These are phyloP conservation scores for Kodamaea kaohsiungensis DNA, from an alignment of 805 yeast genomes.

Conservation along the genomic window DNA sequence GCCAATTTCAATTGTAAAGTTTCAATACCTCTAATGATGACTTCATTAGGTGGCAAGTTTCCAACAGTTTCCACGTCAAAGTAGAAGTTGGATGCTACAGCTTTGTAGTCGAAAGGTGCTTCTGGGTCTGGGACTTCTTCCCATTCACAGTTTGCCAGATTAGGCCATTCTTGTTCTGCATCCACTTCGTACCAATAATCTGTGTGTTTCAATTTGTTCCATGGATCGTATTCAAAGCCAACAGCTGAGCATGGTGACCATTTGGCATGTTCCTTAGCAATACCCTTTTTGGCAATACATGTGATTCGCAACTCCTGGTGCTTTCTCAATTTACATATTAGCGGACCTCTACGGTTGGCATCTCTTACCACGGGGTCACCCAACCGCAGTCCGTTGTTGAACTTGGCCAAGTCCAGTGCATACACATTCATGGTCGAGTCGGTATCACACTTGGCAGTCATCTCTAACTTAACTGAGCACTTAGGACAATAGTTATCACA, in stretches of 20 bases:
- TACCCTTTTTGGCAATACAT: conserved; percentile 97
- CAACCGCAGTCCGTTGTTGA: conserved; percentile 46
- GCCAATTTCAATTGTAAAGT: conserved; percentile 91
- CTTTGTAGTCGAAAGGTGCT: conserved; percentile 81
- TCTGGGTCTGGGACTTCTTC: conserved; percentile 93
- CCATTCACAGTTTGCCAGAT: conserved; percentile 83
- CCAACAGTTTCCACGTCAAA: conserved; percentile 94
- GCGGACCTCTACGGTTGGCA: conserved; percentile 75
- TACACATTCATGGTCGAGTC: conserved; percentile 89
- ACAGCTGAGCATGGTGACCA: conserved; percentile 98
- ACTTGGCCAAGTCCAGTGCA: conserved; percentile 68
- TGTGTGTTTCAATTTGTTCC: conserved; percentile 95
- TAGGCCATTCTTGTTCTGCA: conserved; percentile 92
- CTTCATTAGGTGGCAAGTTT: conserved; percentile 83
- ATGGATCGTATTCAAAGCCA: conserved; percentile 98
- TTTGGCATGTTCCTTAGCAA: conserved; percentile 96
- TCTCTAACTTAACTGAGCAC: conserved; percentile 84
- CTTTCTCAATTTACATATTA: conserved; percentile 86
- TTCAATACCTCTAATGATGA: conserved; percentile 78
- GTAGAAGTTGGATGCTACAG: conserved; percentile 80
- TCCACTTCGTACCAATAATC: conserved; percentile 95
- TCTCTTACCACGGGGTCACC: conserved; percentile 90
- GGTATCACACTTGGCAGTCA: conserved; percentile 86
- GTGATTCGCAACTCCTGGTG: conserved; percentile 87
- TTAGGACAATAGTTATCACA: conserved; percentile 97